phyloP scores from a whole-genome alignment of 148 eudicot species.

The Linanthus parryae region DNA sequence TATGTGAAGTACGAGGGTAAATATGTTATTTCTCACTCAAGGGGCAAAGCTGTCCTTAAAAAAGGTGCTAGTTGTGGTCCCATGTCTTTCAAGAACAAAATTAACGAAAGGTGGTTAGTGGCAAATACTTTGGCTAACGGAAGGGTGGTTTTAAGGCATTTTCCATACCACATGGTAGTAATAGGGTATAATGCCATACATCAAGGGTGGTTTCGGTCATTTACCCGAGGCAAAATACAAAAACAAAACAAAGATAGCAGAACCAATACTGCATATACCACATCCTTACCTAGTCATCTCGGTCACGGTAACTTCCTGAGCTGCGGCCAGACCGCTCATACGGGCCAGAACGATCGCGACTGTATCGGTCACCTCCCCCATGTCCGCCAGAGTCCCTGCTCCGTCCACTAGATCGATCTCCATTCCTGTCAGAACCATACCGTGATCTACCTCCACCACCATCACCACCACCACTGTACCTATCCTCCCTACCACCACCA shows the following conservation, averaged over 20 bases:
- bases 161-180: neutral
- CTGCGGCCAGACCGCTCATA: conserved; percentile 75
- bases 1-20: no score
- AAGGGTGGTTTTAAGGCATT: no score
- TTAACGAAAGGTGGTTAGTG: no score
- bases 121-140: no score
- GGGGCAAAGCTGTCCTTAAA: no score
- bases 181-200: neutral
- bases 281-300: neutral
- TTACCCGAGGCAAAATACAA: neutral
- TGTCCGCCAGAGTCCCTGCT: conserved; percentile 36
- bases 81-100: no score
- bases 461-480: conserved; percentile 27
- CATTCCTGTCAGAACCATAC: conserved; percentile 72
- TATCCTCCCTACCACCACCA: conserved; percentile 12
- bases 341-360: conserved; percentile 94
- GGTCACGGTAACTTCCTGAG: conserved; percentile 38
- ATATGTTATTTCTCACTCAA: no score
- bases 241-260: neutral
- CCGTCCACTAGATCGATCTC: conserved; percentile 62
- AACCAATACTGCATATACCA: neutral
- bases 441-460: no score
- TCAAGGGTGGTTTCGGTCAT: neutral
- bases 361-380: conserved; percentile 2
- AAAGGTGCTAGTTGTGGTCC: no score